phyloP scores from a whole-genome alignment of 2,329 filamentous ascomycete species.

The Akanthomyces lecanii region DNA sequence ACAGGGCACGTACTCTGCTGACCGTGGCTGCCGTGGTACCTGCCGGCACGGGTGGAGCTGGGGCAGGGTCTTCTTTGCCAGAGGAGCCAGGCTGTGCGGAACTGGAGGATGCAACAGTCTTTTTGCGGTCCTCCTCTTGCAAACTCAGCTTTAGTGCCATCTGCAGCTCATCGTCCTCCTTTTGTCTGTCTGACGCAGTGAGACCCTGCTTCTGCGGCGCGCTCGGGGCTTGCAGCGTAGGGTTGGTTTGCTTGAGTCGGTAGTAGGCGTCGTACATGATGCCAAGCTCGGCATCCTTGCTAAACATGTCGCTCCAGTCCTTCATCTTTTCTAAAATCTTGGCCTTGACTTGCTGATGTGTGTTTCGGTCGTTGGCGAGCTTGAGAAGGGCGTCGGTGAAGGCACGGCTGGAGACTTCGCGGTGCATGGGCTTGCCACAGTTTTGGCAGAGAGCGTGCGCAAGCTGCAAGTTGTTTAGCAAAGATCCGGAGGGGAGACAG shows the following conservation, averaged over 20 bases:
- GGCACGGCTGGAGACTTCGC: constrained; percentile 82
- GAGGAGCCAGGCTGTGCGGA: constrained; percentile 31
- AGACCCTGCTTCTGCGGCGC: constrained; percentile 91
- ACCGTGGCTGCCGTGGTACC: constrained; percentile 96
- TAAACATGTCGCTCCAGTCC: constrained; percentile 94
- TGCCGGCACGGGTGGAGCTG: constrained; percentile 59
- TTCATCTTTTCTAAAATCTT: constrained; percentile 97
- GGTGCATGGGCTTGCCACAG: constrained; percentile 80
- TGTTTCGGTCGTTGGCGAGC: constrained; percentile 90
- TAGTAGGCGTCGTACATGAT: constrained; percentile 97
- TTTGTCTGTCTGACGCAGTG: constrained; percentile 82
- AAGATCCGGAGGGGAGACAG: constrained; percentile 6
- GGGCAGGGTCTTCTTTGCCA: constrained; percentile 39
- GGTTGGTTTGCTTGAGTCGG: constrained; percentile 79
- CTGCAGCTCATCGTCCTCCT: constrained; percentile 95
- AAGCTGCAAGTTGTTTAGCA: constrained; percentile 48
- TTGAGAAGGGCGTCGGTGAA: constrained; percentile 92
- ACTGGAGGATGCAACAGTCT: constrained; percentile 36
- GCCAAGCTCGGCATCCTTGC: constrained; percentile 80
- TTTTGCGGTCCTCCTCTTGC: constrained; percentile 73
- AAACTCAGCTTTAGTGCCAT: constrained; percentile 92
- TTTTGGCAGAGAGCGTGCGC: constrained; percentile 90
- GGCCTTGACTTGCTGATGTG: constrained; percentile 91
- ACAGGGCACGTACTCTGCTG: constrained; percentile 86
- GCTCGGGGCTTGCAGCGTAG: constrained; percentile 83